phyloP scores from a whole-genome alignment of 2,329 filamentous ascomycete genomes.

The Neocucurbitaria cava region DNA sequence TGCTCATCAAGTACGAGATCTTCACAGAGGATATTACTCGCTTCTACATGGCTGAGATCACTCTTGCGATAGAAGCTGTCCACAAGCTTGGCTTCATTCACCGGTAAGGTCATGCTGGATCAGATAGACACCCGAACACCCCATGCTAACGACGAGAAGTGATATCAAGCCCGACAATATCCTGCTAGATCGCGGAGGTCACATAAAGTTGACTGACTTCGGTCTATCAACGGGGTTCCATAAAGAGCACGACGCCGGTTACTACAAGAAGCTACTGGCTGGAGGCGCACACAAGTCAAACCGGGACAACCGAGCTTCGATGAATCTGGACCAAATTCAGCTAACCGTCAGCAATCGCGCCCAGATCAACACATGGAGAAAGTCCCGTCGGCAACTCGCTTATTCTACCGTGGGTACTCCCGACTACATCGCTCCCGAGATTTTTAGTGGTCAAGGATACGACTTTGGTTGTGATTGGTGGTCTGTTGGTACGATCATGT shows the following conservation, averaged over 20 bases:
- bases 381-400: slow-evolving; percentile 92
- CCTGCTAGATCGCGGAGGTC: slow-evolving; percentile 89
- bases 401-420: slow-evolving; percentile 98
- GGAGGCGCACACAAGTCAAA: slow-evolving; percentile 60
- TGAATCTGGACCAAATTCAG: slow-evolving; percentile 97
- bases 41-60: slow-evolving; percentile 99
- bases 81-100: slow-evolving; percentile 98
- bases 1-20: slow-evolving; percentile 99
- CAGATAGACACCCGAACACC: background rate
- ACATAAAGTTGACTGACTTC: slow-evolving; percentile 98
- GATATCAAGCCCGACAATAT: slow-evolving; percentile 99
- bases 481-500: slow-evolving; percentile 99
- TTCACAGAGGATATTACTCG: slow-evolving; percentile 98
- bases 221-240: slow-evolving; percentile 98
- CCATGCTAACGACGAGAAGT: slow-evolving; percentile 58
- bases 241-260: slow-evolving; percentile 96
- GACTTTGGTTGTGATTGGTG: slow-evolving; percentile 99
- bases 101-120: slow-evolving; percentile 66
- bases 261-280: slow-evolving; percentile 95
- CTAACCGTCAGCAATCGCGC: slow-evolving; percentile 96
- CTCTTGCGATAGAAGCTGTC: slow-evolving; percentile 97
- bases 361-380: slow-evolving; percentile 98
- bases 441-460: slow-evolving; percentile 96
- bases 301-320: slow-evolving; percentile 80
- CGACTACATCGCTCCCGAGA: slow-evolving; percentile 98